These are phyloP conservation scores for Diaporthe aspalathi DNA, from an alignment of 2,329 filamentous ascomycete genomes.

Conservation along the genomic window DNA sequence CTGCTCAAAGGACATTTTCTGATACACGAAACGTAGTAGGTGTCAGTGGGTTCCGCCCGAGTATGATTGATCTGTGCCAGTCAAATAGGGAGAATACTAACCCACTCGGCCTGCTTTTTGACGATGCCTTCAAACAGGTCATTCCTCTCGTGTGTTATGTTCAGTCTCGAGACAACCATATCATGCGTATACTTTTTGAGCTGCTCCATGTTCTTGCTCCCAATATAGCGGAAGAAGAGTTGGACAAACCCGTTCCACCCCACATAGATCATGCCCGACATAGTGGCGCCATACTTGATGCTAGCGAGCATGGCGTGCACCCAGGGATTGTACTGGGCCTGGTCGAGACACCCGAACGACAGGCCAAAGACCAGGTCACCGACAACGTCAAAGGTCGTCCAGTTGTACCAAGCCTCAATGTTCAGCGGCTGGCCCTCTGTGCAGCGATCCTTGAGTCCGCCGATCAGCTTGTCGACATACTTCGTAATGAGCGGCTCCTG, in stretches of 20 bases:
- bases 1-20: constrained; percentile 4
- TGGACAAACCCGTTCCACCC: constrained; percentile 1
- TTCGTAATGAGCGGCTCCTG: constrained; percentile 37
- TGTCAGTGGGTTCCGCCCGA: neutral
- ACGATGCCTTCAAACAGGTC: constrained; percentile 20
- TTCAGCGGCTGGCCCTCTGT: constrained; percentile 14
- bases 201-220: constrained; percentile 13
- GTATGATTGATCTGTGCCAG: neutral
- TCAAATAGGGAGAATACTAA: neutral
- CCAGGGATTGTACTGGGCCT: constrained; percentile 36
- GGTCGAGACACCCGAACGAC: constrained; percentile 37
- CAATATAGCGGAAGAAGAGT: neutral
- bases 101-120: constrained; percentile 11
- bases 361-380: constrained; percentile 38
- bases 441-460: constrained; percentile 16
- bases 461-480: constrained; percentile 33
- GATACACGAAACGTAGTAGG: neutral
- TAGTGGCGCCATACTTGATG: constrained; percentile 28
- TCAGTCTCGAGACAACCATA: constrained; percentile 24
- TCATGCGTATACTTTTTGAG: neutral
- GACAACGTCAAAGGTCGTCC: constrained; percentile 37
- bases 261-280: neutral
- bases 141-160: constrained; percentile 6
- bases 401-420: constrained; percentile 38
- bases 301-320: constrained; percentile 34